phyloP scores from a whole-genome alignment of 495 filamentous ascomycete genomes.

The Xylaria flabelliformis region DNA sequence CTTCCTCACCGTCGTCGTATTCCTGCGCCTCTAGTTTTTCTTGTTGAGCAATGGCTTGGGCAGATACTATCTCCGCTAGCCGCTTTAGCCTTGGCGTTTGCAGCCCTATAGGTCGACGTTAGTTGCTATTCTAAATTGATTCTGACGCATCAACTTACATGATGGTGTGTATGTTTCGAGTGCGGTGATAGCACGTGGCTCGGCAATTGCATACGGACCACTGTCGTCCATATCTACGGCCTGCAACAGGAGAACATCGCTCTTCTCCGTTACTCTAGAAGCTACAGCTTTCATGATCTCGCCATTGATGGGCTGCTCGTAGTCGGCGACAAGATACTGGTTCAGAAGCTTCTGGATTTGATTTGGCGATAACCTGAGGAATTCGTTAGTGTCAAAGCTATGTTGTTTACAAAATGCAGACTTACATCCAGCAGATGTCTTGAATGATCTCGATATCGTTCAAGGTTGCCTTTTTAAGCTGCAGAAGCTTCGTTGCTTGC shows the following conservation, averaged over 20 bases:
- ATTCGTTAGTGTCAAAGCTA: conserved; percentile 2
- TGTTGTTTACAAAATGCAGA: conserved; percentile 24
- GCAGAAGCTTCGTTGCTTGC: conserved; percentile 98
- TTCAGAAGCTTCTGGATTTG: conserved; percentile 99
- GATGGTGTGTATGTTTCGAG: conserved; percentile 97
- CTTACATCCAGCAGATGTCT: conserved; percentile 99
- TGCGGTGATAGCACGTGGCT: conserved; percentile 93
- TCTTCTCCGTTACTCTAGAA: conserved; percentile 96
- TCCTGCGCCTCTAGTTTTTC: conserved; percentile 71
- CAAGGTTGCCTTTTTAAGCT: conserved; percentile 98
- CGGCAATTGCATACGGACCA: conserved; percentile 98
- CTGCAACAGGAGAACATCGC: conserved; percentile 87
- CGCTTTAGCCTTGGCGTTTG: conserved; percentile 95
- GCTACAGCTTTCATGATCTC: conserved; percentile 99
- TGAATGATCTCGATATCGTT: conserved; percentile 99
- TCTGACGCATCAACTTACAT: conserved; percentile 63
- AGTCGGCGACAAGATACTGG: conserved; percentile 98
- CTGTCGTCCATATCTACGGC: conserved; percentile 99
- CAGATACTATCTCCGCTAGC: conserved; percentile 94
- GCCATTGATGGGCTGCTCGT: conserved; percentile 98
- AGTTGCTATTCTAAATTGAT: conserved; percentile 16
- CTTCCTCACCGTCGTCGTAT: conserved; percentile 50
- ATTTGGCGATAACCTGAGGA: conserved; percentile 85
- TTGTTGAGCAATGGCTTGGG: conserved; percentile 92
- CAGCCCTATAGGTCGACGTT: conserved; percentile 66